Evolutionary conservation across 768 basidiomycete species (phyloP).

Genomic region (Collybia nuda): DNA sequence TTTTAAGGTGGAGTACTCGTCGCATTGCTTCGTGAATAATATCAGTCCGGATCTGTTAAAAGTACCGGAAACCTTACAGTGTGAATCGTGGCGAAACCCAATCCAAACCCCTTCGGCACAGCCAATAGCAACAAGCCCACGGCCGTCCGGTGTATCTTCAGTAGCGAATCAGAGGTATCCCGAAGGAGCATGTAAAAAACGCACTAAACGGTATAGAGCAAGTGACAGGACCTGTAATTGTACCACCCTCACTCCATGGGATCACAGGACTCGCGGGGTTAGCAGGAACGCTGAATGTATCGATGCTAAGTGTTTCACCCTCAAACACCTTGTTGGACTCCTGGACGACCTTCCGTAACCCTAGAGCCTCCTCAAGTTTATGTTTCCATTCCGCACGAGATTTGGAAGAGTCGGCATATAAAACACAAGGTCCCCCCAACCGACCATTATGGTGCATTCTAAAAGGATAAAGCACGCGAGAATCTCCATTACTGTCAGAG

Average conservation of each 20-base stretch:
- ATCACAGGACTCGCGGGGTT: conserved; percentile 42
- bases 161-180: conserved; percentile 1
- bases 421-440: conserved; percentile 75
- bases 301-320: conserved; percentile 82
- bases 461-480: conserved; percentile 79
- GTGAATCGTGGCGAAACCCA: conserved; percentile 84
- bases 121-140: conserved; percentile 83
- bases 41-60: conserved; percentile 18
- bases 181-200: conserved; percentile 27
- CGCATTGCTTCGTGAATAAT: conserved; percentile 66
- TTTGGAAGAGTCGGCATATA: conserved; percentile 79
- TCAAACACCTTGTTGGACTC: conserved; percentile 97
- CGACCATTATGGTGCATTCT: conserved; percentile 88
- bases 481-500: conserved; percentile 56
- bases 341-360: conserved; percentile 81
- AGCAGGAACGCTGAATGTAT: conserved; percentile 81
- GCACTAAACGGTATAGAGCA: conserved; percentile 91
- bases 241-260: conserved; percentile 68
- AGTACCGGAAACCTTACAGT: conserved; percentile 50
- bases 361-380: conserved; percentile 89
- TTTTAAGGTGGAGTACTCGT: conserved; percentile 88
- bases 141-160: conserved; percentile 80
- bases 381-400: conserved; percentile 83
- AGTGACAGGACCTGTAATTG: conserved; percentile 83
- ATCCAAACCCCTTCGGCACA: conserved; percentile 96